These are phyloP conservation scores for Hylodesmum podocarpum DNA, from an alignment of 306 rosid genomes.

Conservation along the genomic window DNA sequence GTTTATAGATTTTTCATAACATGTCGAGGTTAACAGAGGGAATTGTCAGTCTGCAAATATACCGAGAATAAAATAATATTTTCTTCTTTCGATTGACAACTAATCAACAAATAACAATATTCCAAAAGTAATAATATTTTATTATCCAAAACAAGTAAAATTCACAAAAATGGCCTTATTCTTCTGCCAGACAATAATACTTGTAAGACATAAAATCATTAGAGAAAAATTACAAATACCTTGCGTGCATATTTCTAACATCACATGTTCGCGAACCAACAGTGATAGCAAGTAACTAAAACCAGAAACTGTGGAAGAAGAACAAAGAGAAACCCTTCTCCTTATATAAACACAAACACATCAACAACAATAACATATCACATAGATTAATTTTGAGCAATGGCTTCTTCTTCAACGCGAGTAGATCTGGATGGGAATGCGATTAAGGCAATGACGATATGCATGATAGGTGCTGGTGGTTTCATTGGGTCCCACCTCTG, in stretches of 20 bases:
- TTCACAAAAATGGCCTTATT: not conserved
- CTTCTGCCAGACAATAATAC: too few species aligned
- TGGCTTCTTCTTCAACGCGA: constrained; percentile 66
- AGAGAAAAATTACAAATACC: too few species aligned
- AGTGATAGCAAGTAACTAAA: not conserved
- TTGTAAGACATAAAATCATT: too few species aligned
- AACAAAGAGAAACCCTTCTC: not conserved
- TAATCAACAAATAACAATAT: too few species aligned
- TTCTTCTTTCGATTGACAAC: not conserved
- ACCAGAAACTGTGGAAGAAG: not conserved
- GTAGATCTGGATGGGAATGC: constrained; percentile 81
- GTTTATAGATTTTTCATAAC: too few species aligned
- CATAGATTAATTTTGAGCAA: not conserved
- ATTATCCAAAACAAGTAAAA: not conserved
- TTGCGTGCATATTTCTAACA: not conserved
- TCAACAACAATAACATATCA: too few species aligned
- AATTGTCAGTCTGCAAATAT: too few species aligned
- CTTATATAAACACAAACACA: not conserved
- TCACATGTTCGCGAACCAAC: not conserved
- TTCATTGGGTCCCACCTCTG: constrained; percentile 95
- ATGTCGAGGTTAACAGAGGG: too few species aligned
- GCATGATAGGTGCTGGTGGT: constrained; percentile 97
- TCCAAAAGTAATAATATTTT: too few species aligned
- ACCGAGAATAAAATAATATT: too few species aligned
- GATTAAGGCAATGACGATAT: constrained; percentile 75